Percentiles rank a stretch among this genome's conserved stretches.
Conservation (phyloP, 2,329 filamentous ascomycete genomes). For the Cladobotryum protrusum region DNA sequence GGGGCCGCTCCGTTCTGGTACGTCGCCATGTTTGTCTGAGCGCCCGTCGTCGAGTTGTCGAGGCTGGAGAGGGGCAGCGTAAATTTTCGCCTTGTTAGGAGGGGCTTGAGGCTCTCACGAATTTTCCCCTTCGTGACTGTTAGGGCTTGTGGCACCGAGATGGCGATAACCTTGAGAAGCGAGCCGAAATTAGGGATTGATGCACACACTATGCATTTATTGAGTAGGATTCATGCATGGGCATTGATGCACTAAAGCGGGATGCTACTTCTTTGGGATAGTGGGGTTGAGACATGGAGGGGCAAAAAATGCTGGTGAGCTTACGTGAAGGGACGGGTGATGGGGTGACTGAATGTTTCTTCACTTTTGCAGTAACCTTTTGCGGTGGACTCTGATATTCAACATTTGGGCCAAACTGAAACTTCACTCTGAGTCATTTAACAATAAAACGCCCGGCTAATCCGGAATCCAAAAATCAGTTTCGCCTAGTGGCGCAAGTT, state of each 20-base stretch:
- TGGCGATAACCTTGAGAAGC: slow-evolving; percentile 22
- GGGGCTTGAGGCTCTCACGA: slow-evolving; percentile 21
- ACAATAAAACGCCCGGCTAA: neutral
- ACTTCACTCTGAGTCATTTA: neutral
- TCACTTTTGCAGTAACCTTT: neutral
- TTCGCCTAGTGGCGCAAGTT: no score
- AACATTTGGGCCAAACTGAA: no score
- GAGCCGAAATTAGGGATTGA: slow-evolving; percentile 19
- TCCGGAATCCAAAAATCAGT: neutral
- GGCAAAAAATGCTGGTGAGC: neutral
- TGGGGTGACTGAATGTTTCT: neutral
- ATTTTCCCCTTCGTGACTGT: slow-evolving; percentile 30
- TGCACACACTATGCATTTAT: slow-evolving; percentile 24
- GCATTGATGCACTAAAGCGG: slow-evolving; percentile 19
- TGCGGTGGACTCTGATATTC: no score
- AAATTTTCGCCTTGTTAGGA: slow-evolving; percentile 31
- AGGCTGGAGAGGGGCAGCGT: slow-evolving; percentile 24
- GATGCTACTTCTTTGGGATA: slow-evolving; percentile 10
- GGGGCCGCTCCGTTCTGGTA: slow-evolving; percentile 57
- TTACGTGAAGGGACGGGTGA: neutral
- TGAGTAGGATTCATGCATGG: slow-evolving; percentile 18
- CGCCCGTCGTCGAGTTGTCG: slow-evolving; percentile 26
- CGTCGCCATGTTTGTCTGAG: slow-evolving; percentile 47
- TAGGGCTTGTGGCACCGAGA: slow-evolving; percentile 34
- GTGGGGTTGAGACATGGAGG: neutral